Conservation (phyloP, 495 filamentous ascomycete genomes). For the Aspergillus conjunctus region DNA sequence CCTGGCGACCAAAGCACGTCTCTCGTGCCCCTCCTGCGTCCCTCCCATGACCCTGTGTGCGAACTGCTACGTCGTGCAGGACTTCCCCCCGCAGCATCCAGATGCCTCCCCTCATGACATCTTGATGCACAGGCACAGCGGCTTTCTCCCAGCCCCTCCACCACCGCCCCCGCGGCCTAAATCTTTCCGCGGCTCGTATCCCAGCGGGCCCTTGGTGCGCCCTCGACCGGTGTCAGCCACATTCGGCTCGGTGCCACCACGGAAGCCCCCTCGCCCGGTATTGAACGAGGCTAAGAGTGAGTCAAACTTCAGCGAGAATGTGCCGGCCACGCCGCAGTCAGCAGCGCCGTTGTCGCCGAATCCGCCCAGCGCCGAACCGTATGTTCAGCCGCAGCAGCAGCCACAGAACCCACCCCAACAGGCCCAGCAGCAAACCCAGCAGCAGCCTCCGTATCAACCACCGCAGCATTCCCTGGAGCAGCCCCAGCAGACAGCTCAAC, state of each 20-base stretch:
- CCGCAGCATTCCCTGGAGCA: neutral
- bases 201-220: neutral
- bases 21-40: constrained; percentile 7
- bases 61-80: constrained; percentile 11
- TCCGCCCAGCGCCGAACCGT: neutral
- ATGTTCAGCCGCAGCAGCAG: neutral
- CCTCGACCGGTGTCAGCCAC: neutral
- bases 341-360: neutral
- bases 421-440: neutral
- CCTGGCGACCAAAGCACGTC: constrained; percentile 7
- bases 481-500: neutral
- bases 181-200: neutral
- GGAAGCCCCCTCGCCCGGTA: constrained; percentile 11
- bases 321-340: neutral
- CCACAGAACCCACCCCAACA: neutral
- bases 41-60: constrained; percentile 14
- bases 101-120: constrained; percentile 10
- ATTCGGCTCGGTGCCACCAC: constrained; percentile 4
- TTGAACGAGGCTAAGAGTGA: neutral
- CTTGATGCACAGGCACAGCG: constrained; percentile 1
- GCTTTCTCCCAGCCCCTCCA: constrained; percentile 13
- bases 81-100: constrained; percentile 7
- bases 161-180: constrained; percentile 3
- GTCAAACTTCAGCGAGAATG: neutral
- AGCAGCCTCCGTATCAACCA: neutral